Base-by-base conservation (phyloP, 2,329 filamentous ascomycete species). In the Macrophomina phaseolina region DNA sequence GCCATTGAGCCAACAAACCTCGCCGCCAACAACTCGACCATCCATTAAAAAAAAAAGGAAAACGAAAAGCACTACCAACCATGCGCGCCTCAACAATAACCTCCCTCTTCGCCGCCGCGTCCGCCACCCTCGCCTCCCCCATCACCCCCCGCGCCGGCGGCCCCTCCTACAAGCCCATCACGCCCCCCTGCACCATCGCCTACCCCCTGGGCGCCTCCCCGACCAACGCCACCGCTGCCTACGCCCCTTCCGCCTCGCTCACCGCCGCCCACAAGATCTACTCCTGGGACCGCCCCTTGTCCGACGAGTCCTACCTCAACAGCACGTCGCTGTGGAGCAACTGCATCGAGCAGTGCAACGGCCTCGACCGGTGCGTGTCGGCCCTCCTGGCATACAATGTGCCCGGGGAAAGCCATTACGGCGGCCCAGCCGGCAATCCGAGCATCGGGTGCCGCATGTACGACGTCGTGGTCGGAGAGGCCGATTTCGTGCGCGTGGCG, bases 211-310 rank as follows among this genome's bases (percentile, higher is more conserved):
- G 32, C n/a, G 8, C 48, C 2, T 30, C 32, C 8, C 5, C 42
- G 18, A 30, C 64, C n/a, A 51, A 12, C 14, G 16, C 46, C 9
- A n/a, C 14, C 1, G 3, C 23, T 1, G 45, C 53, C 76, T n/a
- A 77, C 75, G 36, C 76, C 75, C 42, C 76, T 74, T 38, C 42
- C 23, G 14, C 46, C 64, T 3, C 32, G 45, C 36, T 51, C 52
- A 18, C 61, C n/a, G 23, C 53, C 42, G 12, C 42, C 5, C 52
- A 48, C 48, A n/a, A 64, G 40, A 51, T 60, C 42, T 66, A 66
- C 64, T 40, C 52, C 4, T 66, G 64, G 64, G 64, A 66, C 64
- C 64, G 46, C 2, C 52, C 64, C 1, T n/a, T 51, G 14, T 23
- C n/a, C 42, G 55, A 66, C 64, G 52, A 45, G 16, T 32, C 40